Conservation (phyloP, 345 rosid species). For the Moricandia arvensis region DNA sequence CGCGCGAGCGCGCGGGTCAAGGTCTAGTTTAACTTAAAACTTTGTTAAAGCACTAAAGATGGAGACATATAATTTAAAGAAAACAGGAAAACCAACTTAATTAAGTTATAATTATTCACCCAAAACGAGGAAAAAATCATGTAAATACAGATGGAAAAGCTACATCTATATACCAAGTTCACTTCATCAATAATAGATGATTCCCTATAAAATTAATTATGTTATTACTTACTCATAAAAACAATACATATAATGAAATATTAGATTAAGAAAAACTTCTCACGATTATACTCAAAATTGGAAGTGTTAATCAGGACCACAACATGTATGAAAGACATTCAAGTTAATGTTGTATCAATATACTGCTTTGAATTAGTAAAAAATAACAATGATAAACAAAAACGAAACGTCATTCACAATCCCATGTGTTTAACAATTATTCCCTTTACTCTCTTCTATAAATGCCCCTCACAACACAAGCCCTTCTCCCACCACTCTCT, state of each 20-base stretch:
- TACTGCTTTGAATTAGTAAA: neutral
- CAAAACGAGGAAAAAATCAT: neutral
- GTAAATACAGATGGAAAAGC: neutral
- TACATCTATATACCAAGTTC: neutral
- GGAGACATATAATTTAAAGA: neutral
- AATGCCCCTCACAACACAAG: constrained; percentile 8
- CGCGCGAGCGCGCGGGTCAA: too few species aligned
- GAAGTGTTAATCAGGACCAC: neutral
- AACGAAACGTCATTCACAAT: too few species aligned
- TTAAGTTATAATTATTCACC: neutral
- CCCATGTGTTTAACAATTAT: too few species aligned
- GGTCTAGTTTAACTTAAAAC: neutral
- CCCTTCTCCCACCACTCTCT: neutral
- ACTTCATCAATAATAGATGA: neutral
- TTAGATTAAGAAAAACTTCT: neutral
- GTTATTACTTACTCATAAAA: neutral
- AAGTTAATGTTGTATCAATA: neutral
- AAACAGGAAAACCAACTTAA: neutral
- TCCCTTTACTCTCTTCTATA: constrained; percentile 11
- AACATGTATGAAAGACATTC: neutral
- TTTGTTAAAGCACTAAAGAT: neutral
- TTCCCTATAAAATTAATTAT: neutral
- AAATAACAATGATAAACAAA: too few species aligned
- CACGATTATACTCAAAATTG: neutral
- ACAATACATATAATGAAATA: neutral